Evolutionary conservation across 164 flowering plant species (phyloP).

Genomic region (Brasenia schreberi): DNA sequence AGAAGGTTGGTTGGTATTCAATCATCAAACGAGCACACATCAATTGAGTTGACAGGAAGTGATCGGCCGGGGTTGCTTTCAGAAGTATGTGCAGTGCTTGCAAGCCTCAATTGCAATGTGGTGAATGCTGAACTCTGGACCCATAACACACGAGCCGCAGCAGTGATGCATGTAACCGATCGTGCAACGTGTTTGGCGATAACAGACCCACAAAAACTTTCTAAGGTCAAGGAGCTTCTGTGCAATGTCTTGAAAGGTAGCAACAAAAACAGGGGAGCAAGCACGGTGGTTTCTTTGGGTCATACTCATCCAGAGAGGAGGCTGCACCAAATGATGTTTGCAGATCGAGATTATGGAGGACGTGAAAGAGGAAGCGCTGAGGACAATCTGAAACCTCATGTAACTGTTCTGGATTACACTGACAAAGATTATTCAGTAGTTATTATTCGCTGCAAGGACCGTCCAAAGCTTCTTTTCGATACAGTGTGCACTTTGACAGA

Average conservation of each 20-base stretch:
- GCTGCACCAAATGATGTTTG: constrained; percentile 97
- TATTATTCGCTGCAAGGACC: constrained; percentile 61
- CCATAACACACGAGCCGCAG: constrained; percentile 77
- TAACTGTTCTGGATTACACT: constrained; percentile 56
- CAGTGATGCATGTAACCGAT: constrained; percentile 80
- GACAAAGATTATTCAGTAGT: constrained; percentile 82
- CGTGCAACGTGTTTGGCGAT: constrained; percentile 44
- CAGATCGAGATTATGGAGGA: constrained; percentile 68
- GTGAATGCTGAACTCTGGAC: constrained; percentile 93
- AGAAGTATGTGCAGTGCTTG: constrained; percentile 79
- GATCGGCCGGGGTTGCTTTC: constrained; percentile 89
- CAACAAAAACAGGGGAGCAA: constrained; percentile 46
- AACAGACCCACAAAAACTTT: constrained; percentile 44
- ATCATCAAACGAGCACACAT: constrained; percentile 44
- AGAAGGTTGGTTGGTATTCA: constrained; percentile 61
- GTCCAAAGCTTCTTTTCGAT: constrained; percentile 86
- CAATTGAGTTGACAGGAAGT: constrained; percentile 71
- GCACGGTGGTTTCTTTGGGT: constrained; percentile 50
- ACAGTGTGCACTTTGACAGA: constrained; percentile 87
- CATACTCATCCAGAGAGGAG: constrained; percentile 66
- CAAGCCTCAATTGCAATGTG: constrained; percentile 79
- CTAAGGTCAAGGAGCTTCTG: constrained; percentile 47
- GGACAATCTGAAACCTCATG: constrained; percentile 46
- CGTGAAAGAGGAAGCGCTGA: constrained; percentile 20
- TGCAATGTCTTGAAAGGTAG: constrained; percentile 67